Evolutionary conservation across 192 early-diverging fungal species (phyloP).

Genomic region (Spizellomyces punctatus): DNA sequence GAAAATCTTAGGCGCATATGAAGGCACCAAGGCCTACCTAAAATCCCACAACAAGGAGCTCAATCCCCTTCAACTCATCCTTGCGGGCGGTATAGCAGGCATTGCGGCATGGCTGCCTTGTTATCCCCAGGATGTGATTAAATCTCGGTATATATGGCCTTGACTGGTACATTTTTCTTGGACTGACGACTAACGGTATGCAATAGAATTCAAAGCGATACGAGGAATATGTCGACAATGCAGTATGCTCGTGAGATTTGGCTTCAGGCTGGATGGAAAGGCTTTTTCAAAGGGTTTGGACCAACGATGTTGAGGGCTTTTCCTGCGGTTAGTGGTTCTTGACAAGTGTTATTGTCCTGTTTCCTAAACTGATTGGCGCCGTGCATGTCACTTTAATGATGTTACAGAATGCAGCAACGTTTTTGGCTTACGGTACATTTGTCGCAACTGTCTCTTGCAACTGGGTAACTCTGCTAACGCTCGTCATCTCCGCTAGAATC

Average conservation of each 20-base stretch:
- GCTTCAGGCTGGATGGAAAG: slow-evolving; percentile 57
- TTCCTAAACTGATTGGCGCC: slow-evolving; percentile 1
- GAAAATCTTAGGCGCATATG: background rate
- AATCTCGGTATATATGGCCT: slow-evolving; percentile 67
- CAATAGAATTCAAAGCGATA: slow-evolving; percentile 15
- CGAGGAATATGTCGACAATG: background rate
- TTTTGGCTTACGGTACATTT: slow-evolving; percentile 23
- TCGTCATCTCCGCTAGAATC: too few relatives aligned
- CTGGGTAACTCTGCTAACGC: too few relatives aligned
- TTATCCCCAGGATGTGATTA: slow-evolving; percentile 83
- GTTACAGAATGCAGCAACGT: slow-evolving; percentile 22
- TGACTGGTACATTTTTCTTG: slow-evolving; percentile 51
- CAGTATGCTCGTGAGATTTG: slow-evolving; percentile 39
- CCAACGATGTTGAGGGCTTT: slow-evolving; percentile 67
- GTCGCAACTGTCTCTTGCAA: too few relatives aligned
- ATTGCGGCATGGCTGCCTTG: slow-evolving; percentile 44
- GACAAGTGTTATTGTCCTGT: background rate
- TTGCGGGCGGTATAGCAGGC: slow-evolving; percentile 47
- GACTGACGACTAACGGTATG: slow-evolving; percentile 2
- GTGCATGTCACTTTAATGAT: background rate
- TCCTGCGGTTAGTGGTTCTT: slow-evolving; percentile 23
- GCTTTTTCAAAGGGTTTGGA: slow-evolving; percentile 82
- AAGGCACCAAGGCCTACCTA: slow-evolving; percentile 4
- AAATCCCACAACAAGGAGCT: background rate
- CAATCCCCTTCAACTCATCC: slow-evolving; percentile 29